Percentiles rank a stretch among this genome's conserved stretches.
Conservation (phyloP, 768 basidiomycete species). For the Termitomyces sp. region DNA sequence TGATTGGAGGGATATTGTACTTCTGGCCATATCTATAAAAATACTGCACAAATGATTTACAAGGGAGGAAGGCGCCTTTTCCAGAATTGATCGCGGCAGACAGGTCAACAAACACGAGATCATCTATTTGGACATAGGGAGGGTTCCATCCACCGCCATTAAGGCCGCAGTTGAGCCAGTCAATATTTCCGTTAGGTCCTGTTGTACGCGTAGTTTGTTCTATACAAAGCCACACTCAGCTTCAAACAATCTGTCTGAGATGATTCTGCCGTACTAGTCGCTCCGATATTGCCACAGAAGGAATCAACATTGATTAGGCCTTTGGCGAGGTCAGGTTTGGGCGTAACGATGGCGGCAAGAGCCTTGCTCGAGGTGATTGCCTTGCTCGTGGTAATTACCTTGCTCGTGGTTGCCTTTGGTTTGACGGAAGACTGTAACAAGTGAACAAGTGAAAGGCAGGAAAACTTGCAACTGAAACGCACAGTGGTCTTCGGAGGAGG, state of each 20-base stretch:
- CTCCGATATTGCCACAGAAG: constrained; percentile 43
- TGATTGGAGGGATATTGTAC: constrained; percentile 57
- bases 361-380: not conserved
- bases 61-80: constrained; percentile 54
- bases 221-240: constrained; percentile 17
- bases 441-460: not conserved
- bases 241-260: not conserved
- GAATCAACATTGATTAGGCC: constrained; percentile 32
- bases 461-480: not conserved
- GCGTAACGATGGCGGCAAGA: not conserved
- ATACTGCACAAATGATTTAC: constrained; percentile 39
- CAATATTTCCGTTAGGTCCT: constrained; percentile 69
- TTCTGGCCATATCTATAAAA: constrained; percentile 57
- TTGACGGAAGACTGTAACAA: not conserved
- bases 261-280: constrained; percentile 33
- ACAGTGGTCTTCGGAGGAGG: constrained; percentile 4
- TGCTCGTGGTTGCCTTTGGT: constrained; percentile 8
- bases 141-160: constrained; percentile 64
- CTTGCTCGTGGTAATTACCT: constrained; percentile 1
- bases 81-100: constrained; percentile 39
- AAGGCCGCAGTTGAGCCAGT: constrained; percentile 79
- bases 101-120: constrained; percentile 45
- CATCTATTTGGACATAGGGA: constrained; percentile 47
- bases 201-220: constrained; percentile 39
- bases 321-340: constrained; percentile 9